Percentiles rank a stretch among this genome's conserved stretches.
phyloP scores from a whole-genome alignment of 2,329 filamentous ascomycete genomes.

The Diaporthe velutina region DNA sequence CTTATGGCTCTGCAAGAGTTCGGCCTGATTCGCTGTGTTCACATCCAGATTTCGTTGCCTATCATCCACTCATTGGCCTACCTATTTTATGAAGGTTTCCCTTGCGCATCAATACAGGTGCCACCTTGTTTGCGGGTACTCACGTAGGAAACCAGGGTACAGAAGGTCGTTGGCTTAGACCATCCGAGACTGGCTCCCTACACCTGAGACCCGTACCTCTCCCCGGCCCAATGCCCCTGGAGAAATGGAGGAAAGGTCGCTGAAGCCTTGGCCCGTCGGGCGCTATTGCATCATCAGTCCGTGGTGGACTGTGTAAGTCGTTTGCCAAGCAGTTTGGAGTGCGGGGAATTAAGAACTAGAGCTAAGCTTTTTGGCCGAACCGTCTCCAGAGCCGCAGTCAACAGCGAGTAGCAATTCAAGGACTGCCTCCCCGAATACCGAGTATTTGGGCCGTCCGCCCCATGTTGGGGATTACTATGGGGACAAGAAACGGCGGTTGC shows the following conservation, averaged over 20 bases:
- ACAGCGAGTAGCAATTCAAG: slow-evolving; percentile 15
- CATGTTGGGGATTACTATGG: not conserved
- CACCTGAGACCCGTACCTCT: not conserved
- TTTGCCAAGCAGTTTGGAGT: slow-evolving; percentile 12
- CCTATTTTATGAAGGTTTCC: too few species aligned
- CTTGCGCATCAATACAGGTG: not conserved
- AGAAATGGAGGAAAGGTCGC: not conserved
- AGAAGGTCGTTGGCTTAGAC: not conserved
- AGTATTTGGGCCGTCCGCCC: slow-evolving; percentile 6
- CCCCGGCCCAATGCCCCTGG: not conserved
- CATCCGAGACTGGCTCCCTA: not conserved
- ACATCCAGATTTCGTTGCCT: not conserved
- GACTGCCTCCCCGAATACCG: slow-evolving; percentile 12
- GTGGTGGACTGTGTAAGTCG: not conserved
- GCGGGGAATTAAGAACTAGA: slow-evolving; percentile 16
- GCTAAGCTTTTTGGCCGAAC: slow-evolving; percentile 22
- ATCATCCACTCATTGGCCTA: not conserved
- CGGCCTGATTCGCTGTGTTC: not conserved
- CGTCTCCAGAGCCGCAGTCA: slow-evolving; percentile 10
- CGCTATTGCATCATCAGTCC: slow-evolving; percentile 7
- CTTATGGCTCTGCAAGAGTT: too few species aligned
- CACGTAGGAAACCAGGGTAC: not conserved
- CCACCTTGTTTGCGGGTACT: not conserved
- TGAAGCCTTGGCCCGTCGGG: not conserved
- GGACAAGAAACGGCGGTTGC: not conserved